Evolutionary conservation across 192 early-diverging fungal species (phyloP).

Genomic region (Coemansia sp.): DNA sequence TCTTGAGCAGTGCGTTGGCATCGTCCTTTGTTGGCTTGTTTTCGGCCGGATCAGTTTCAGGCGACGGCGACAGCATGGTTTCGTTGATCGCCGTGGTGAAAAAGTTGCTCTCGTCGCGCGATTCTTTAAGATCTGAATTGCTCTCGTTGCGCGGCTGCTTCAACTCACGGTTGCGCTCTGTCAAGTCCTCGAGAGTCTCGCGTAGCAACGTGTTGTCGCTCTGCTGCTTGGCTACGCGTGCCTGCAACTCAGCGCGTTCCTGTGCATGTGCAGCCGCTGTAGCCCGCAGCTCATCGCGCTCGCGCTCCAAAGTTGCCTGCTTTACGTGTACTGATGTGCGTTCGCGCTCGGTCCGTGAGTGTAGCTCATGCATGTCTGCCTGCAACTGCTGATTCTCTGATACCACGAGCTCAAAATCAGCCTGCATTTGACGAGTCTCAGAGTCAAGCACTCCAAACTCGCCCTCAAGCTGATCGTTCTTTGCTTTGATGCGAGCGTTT

Average conservation of each 20-base stretch:
- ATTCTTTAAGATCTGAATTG: constrained; percentile 23
- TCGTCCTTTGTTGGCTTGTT: not conserved
- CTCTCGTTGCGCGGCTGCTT: constrained; percentile 22
- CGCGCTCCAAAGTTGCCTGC: not conserved
- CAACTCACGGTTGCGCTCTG: constrained; percentile 30
- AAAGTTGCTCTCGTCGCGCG: constrained; percentile 23
- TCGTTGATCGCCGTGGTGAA: constrained; percentile 29
- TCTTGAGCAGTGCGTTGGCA: constrained; percentile 1
- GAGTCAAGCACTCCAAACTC: constrained; percentile 8
- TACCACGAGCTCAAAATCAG: constrained; percentile 8
- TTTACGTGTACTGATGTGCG: not conserved
- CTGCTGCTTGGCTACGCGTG: constrained; percentile 1
- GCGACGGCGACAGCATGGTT: constrained; percentile 1
- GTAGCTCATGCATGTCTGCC: constrained; percentile 6
- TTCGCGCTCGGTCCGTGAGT: not conserved
- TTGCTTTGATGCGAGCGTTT: constrained; percentile 21
- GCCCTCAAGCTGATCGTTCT: constrained; percentile 19
- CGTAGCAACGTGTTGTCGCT: constrained; percentile 14
- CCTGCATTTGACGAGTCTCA: not conserved
- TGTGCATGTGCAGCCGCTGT: not conserved
- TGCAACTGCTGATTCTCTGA: constrained; percentile 3
- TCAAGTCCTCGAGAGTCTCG: constrained; percentile 27
- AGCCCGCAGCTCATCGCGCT: constrained; percentile 12
- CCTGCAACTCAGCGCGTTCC: not conserved
- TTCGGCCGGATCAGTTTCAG: not conserved